Conservation (phyloP, 768 basidiomycete genomes). For the Lactarius sanguifluus region DNA sequence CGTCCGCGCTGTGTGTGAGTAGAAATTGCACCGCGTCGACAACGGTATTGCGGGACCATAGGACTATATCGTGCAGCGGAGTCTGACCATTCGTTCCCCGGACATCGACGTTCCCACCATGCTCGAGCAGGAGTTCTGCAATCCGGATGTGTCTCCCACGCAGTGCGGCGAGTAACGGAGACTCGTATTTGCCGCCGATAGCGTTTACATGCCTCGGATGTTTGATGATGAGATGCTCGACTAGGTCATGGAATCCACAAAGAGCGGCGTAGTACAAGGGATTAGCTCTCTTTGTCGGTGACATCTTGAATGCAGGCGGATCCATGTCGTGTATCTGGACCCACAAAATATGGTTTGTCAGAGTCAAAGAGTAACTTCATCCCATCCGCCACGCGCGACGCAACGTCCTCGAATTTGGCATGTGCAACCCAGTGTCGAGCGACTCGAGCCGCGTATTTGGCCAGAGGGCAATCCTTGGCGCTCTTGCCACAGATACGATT, state of each 20-base stretch:
- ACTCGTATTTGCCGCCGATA: neutral
- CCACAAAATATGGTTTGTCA: neutral
- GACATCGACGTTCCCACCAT: neutral
- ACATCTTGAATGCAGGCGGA: neutral
- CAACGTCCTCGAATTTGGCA: neutral
- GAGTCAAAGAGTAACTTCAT: neutral
- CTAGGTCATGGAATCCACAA: neutral
- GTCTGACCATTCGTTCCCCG: neutral
- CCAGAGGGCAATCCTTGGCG: neutral
- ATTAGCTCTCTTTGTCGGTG: neutral
- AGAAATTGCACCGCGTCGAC: neutral
- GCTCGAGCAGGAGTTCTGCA: neutral
- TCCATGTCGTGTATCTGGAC: neutral
- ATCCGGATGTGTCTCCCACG: neutral
- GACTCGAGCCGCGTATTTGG: neutral
- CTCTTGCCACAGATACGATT: neutral
- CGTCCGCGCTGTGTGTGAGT: neutral
- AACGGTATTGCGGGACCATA: neutral
- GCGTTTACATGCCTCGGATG: neutral
- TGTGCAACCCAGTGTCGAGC: neutral
- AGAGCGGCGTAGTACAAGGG: neutral
- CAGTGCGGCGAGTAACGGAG: neutral
- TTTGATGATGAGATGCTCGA: neutral
- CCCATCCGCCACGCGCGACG: neutral
- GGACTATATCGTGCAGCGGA: neutral